Percentiles rank a stretch among this genome's conserved stretches.
Conservation (phyloP, 108 stramenopile genomes). For the Epithemia pelagica region DNA sequence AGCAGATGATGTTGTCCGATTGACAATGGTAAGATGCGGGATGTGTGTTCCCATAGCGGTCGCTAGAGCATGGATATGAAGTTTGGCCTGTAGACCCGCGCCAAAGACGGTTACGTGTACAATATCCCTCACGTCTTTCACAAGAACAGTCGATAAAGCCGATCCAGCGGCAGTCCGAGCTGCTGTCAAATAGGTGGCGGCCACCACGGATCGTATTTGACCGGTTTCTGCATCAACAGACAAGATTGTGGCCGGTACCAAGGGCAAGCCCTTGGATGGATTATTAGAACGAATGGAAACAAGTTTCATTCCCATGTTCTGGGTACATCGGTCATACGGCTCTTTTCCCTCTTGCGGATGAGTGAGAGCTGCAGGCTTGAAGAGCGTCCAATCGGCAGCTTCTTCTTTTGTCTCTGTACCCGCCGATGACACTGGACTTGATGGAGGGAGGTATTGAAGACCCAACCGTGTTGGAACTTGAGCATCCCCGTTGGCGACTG, state of each 20-base stretch:
- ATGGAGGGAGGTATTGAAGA: constrained; percentile 33
- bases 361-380: constrained; percentile 72
- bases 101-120: constrained; percentile 68
- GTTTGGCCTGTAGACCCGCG: constrained; percentile 70
- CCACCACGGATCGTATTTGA: constrained; percentile 54
- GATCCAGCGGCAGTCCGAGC: constrained; percentile 75
- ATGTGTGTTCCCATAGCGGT: constrained; percentile 27
- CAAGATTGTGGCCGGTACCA: constrained; percentile 66
- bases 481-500: constrained; percentile 35
- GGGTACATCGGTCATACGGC: no score
- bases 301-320: constrained; percentile 67
- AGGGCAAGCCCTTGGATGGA: constrained; percentile 47
- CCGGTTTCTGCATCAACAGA: constrained; percentile 59
- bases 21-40: constrained; percentile 56
- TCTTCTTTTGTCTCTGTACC: no score
- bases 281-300: constrained; percentile 56
- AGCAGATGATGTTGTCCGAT: constrained; percentile 54
- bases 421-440: not conserved
- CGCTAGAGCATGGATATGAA: constrained; percentile 56
- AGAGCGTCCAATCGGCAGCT: constrained; percentile 63
- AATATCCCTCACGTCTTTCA: constrained; percentile 7
- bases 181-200: constrained; percentile 72
- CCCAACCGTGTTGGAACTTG: constrained; percentile 53
- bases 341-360: constrained; percentile 10
- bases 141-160: constrained; percentile 52